phyloP scores from a whole-genome alignment of 306 rosid species.

The Rosa persica region DNA sequence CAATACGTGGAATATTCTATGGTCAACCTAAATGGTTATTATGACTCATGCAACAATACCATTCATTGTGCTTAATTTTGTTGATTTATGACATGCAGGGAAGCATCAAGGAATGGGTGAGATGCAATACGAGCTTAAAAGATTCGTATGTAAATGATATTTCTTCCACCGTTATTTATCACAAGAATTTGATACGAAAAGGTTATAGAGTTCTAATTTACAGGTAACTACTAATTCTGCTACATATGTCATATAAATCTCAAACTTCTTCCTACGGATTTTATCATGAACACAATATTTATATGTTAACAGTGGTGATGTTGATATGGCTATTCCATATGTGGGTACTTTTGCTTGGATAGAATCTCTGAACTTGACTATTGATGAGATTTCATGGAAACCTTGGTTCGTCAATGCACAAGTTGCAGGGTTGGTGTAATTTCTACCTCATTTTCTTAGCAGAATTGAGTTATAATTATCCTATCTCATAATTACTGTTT shows the following conservation, averaged over 20 bases:
- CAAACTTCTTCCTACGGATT: neutral
- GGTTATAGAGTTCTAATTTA: constrained; percentile 28
- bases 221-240: constrained; percentile 12
- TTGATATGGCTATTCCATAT: constrained; percentile 24
- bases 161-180: constrained; percentile 5
- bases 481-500: neutral
- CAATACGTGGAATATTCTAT: no score
- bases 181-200: constrained; percentile 17
- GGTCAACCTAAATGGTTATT: neutral
- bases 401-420: constrained; percentile 21
- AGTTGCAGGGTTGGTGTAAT: neutral
- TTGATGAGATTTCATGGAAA: constrained; percentile 11
- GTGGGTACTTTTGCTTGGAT: constrained; percentile 14
- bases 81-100: constrained; percentile 10
- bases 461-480: no score
- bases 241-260: no score
- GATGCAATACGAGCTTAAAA: constrained; percentile 24
- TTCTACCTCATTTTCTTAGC: neutral
- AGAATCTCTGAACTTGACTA: constrained; percentile 3
- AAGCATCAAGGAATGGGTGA: constrained; percentile 16
- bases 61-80: neutral
- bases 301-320: constrained; percentile 19
- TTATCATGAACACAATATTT: neutral
- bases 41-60: no score
- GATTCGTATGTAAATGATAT: constrained; percentile 11